These are phyloP conservation scores for Taiozyma sp. DNA, from an alignment of 1,139 yeast genomes.

Conservation along the genomic window DNA sequence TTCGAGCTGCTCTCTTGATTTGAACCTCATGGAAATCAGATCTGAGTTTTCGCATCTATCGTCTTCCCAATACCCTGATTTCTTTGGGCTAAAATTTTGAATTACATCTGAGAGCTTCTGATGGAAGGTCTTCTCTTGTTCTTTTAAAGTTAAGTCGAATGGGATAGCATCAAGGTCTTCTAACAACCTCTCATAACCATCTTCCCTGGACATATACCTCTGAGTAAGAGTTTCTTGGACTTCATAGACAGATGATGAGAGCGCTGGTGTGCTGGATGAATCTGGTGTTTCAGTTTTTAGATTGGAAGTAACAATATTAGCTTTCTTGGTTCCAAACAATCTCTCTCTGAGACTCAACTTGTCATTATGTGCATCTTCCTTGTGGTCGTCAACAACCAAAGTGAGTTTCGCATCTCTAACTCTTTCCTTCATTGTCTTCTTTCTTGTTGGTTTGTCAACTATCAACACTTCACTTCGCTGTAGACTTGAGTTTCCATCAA, in stretches of 20 bases:
- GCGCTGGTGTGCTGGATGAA: not conserved
- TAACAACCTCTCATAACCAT: slow-evolving; percentile 14
- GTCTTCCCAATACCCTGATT: not conserved
- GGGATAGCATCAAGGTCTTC: slow-evolving; percentile 20
- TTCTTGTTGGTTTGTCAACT: not conserved
- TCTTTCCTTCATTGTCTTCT: not conserved
- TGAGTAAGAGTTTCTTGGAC: slow-evolving; percentile 22
- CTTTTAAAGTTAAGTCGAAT: slow-evolving; percentile 14
- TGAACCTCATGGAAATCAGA: slow-evolving; percentile 3
- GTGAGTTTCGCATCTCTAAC: slow-evolving; percentile 1
- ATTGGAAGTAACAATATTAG: too few relatives aligned
- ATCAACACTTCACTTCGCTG: slow-evolving; percentile 3
- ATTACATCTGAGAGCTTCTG: slow-evolving; percentile 9
- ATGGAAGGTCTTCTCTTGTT: slow-evolving; percentile 6
- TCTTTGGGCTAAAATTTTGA: slow-evolving; percentile 12
- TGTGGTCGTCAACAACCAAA: not conserved
- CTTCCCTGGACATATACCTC: slow-evolving; percentile 16
- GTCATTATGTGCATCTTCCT: not conserved
- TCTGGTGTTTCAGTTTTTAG: not conserved
- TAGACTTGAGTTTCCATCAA: slow-evolving; percentile 3
- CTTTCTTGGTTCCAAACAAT: slow-evolving; percentile 4
- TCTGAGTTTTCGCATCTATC: slow-evolving; percentile 1
- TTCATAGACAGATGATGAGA: slow-evolving; percentile 7
- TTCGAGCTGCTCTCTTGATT: slow-evolving; percentile 6
- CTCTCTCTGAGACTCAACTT: slow-evolving; percentile 4